Percentiles rank a stretch among this genome's conserved stretches.
Conservation (phyloP, 2,329 filamentous ascomycete genomes). For the Tolypocladium inflatum region DNA sequence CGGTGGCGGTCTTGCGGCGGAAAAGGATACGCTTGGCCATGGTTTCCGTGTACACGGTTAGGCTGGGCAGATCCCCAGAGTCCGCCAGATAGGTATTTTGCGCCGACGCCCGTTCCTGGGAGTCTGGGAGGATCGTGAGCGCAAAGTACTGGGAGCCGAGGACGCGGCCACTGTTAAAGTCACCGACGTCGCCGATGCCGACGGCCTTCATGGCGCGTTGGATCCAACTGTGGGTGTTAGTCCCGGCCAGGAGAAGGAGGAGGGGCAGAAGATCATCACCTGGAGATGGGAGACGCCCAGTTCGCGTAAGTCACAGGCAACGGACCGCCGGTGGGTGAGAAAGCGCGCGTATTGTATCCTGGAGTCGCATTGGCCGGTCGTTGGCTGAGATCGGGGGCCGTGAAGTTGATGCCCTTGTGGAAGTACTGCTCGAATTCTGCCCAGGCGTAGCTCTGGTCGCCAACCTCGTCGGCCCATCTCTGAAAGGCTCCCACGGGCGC, state of each 20-base stretch:
- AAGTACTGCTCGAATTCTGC: constrained; percentile 20
- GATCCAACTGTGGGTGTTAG: too few relatives aligned
- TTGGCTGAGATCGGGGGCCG: constrained; percentile 12
- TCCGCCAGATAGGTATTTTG: constrained; percentile 18
- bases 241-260: too few relatives aligned
- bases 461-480: constrained; percentile 20
- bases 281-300: constrained; percentile 14
- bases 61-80: too few relatives aligned
- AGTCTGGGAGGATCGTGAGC: too few relatives aligned
- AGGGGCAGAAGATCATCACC: too few relatives aligned
- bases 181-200: too few relatives aligned
- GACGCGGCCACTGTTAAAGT: too few relatives aligned
- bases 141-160: too few relatives aligned
- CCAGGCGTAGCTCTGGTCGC: constrained; percentile 17
- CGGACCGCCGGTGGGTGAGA: constrained; percentile 10
- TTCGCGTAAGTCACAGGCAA: constrained; percentile 16
- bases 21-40: constrained; percentile 32
- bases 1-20: constrained; percentile 22
- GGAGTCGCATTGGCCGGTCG: constrained; percentile 12
- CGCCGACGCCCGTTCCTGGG: constrained; percentile 17
- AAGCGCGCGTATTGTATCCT: constrained; percentile 6
- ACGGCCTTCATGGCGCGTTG: too few relatives aligned
- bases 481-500: not conserved
- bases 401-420: constrained; percentile 19
- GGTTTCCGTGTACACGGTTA: too few relatives aligned